A percentile compares a stretch with the other conserved stretches of the same genome.
Conservation (phyloP, 768 basidiomycete species). For the Suillus discolor region DNA sequence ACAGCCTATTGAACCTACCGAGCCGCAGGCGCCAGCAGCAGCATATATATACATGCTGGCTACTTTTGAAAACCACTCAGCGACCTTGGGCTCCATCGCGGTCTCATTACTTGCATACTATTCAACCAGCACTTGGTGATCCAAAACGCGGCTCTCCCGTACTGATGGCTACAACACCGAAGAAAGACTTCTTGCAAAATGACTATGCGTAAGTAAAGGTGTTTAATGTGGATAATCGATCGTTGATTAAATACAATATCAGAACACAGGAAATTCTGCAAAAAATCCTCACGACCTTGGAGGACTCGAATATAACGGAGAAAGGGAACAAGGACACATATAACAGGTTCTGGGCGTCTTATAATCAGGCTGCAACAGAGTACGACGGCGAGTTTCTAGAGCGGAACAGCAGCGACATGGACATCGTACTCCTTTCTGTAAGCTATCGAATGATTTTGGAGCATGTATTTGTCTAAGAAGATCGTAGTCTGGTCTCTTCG, state of each 20-base stretch:
- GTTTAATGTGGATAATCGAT: not conserved
- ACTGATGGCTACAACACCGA: no score
- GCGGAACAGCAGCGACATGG: constrained; percentile 18
- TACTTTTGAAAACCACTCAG: no score
- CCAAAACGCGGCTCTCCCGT: no score
- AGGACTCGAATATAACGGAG: not conserved
- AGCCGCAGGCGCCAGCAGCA: not conserved
- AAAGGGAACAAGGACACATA: constrained; percentile 2
- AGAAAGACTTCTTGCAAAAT: no score
- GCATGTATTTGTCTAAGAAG: not conserved
- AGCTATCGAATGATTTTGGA: not conserved
- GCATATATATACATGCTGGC: no score
- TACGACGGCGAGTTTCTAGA: constrained; percentile 21
- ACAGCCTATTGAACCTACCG: not conserved
- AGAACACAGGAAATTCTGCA: not conserved
- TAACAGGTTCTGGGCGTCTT: constrained; percentile 16
- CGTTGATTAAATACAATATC: not conserved
- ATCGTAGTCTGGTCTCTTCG: constrained; percentile 9
- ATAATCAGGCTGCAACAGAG: constrained; percentile 14
- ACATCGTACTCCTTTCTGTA: constrained; percentile 27
- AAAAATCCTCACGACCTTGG: not conserved
- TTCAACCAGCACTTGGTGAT: no score
- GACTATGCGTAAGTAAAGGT: no score
- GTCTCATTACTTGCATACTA: no score
- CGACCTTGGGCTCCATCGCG: no score